These are phyloP conservation scores for Thozetella sp. DNA, from an alignment of 495 filamentous ascomycete species.

Conservation along the genomic window DNA sequence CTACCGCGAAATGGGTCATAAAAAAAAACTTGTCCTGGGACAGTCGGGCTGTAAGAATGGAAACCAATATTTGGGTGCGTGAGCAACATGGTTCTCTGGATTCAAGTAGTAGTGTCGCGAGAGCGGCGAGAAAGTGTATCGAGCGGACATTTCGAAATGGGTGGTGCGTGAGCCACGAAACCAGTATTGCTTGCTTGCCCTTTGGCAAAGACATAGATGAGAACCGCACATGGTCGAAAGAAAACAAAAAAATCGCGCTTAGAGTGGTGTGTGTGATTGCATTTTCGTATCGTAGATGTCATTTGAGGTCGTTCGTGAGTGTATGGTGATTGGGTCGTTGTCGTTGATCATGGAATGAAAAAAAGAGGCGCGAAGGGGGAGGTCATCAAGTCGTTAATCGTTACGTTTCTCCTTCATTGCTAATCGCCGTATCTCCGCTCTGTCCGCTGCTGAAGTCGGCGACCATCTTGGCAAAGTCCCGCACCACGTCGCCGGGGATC, in stretches of 20 bases:
- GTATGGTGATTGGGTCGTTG: not conserved
- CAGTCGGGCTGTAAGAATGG: slow-evolving; percentile 18
- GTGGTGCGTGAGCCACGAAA: slow-evolving; percentile 12
- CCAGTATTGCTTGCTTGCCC: slow-evolving; percentile 3
- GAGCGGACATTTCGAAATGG: slow-evolving; percentile 8
- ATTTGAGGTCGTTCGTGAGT: not conserved
- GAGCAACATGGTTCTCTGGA: slow-evolving; percentile 32
- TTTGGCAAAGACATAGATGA: too few species aligned
- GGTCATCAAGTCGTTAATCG: slow-evolving; percentile 22
- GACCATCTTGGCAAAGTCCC: slow-evolving; percentile 89
- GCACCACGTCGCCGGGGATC: slow-evolving; percentile 88
- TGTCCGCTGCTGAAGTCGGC: slow-evolving; percentile 48
- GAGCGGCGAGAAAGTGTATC: slow-evolving; percentile 34
- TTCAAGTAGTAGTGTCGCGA: slow-evolving; percentile 24
- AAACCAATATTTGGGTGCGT: slow-evolving; percentile 31
- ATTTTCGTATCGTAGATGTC: not conserved
- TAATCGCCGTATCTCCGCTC: slow-evolving; percentile 22
- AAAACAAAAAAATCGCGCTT: not conserved
- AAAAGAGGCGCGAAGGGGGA: not conserved
- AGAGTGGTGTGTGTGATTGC: not conserved
- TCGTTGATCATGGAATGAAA: slow-evolving; percentile 3
- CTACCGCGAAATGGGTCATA: slow-evolving; percentile 13
- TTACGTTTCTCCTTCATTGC: slow-evolving; percentile 39
- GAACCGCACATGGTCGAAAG: too few species aligned
- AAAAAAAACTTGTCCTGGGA: slow-evolving; percentile 8